A percentile compares a stretch with the other conserved stretches of the same genome.
Evolutionary conservation across 2,329 filamentous ascomycete species (phyloP).

Genomic region (Xylariaceae sp.): DNA sequence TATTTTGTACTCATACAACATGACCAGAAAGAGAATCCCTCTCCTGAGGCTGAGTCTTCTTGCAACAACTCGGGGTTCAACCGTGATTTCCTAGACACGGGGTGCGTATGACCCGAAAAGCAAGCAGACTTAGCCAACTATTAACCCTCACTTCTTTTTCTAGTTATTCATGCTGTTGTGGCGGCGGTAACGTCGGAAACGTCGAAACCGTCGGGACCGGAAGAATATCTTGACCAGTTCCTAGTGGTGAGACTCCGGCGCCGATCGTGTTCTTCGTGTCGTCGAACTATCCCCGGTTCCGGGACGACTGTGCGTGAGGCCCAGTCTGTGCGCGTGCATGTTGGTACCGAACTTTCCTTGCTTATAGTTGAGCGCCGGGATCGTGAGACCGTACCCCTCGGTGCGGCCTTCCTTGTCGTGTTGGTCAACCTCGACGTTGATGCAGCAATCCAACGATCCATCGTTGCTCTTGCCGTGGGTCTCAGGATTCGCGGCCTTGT

Average conservation of each 20-base stretch:
- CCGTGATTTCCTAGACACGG: neutral
- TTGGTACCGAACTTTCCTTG: constrained; percentile 29
- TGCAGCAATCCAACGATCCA: constrained; percentile 69
- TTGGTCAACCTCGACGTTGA: constrained; percentile 85
- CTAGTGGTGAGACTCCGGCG: constrained; percentile 23
- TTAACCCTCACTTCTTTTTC: neutral
- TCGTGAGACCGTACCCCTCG: constrained; percentile 73
- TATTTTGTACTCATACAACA: constrained; percentile 7
- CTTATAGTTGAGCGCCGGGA: constrained; percentile 59
- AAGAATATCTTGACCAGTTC: neutral
- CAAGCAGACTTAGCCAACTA: neutral
- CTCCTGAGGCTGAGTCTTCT: neutral
- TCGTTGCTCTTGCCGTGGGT: constrained; percentile 51
- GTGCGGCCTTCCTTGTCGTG: constrained; percentile 76
- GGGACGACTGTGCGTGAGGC: constrained; percentile 27
- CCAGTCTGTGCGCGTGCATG: constrained; percentile 17
- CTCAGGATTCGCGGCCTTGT: constrained; percentile 62
- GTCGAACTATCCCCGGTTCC: constrained; percentile 24
- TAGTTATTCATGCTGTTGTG: no score
- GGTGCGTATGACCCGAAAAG: no score
- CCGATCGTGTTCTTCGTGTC: constrained; percentile 23
- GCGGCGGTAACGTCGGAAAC: neutral
- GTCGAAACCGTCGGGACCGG: constrained; percentile 3
- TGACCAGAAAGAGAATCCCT: constrained; percentile 3
- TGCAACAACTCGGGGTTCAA: neutral